Evolutionary conservation across 1,139 yeast genomes (phyloP), one percentile per base, ranked within the genome.

Genomic region (Protomyces inouyei): DNA sequence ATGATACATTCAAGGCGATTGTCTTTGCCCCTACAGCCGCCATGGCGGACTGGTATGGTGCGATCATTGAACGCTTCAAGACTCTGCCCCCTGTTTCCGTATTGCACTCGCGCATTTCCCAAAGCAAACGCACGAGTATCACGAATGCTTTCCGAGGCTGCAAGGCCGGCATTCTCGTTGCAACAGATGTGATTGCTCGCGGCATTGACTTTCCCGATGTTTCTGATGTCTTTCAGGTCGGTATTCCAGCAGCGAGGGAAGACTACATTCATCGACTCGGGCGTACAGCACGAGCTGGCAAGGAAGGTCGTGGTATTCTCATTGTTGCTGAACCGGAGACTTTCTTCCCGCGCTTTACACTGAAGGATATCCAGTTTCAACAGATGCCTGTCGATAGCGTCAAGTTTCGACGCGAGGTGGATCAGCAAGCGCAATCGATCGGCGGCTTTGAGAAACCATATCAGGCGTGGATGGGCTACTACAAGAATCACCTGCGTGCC

Each of bases 161-260:
- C 67, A 90, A 87, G 72, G 90, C 87, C 73, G 98, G 98, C 55
- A 89, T 89, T 60, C 78, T 93, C 71, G 83, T 93, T 61, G 93
- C 97, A 78, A 93, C 98, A 0, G 98, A 93, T 77, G 98, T 93
- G 70, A 98, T 98, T 37, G 98, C 98, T 12, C 85, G 98, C 80
- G 98, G 98, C 21, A 83, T 93, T 70, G 98, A 93, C 78, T 92
- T 93, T 70, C 97, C 97, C 60, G 88, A 95, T 38, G 98, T 93
- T 64, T 97, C 92, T 77, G 92, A 97, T 96, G 93, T 93, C 72
- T 85, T 93, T 68, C 98, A 93, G 79, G 91, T 89, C 71, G 97
- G 93, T 75, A 97, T 98, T 61, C 98, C 98, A 74, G 98, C 93
- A 85, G 98, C 93, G 77, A 98, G 98, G 76, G 85, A 97, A 78